These are phyloP conservation scores for Phlebopus sp. DNA, from an alignment of 1,284 basidiomycete species.

Conservation along the genomic window DNA sequence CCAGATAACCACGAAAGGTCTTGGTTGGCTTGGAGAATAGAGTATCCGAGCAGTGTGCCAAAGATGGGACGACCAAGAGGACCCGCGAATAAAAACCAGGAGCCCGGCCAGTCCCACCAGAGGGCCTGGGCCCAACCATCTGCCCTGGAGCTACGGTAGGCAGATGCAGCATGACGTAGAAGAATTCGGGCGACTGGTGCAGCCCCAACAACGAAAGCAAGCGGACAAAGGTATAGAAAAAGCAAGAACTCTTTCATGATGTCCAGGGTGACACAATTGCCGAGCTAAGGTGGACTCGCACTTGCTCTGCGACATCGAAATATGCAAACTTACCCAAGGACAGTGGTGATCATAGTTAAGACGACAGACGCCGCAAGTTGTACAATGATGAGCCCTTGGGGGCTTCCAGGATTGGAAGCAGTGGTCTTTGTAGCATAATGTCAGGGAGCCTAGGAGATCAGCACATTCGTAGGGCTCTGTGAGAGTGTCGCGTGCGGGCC, in stretches of 20 bases:
- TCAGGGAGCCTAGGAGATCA: conserved; percentile 36
- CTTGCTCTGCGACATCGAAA: background rate
- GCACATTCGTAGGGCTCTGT: conserved; percentile 44
- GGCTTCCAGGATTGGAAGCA: conserved; percentile 50
- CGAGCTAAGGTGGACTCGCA: conserved; percentile 35
- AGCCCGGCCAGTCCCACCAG: conserved; percentile 50
- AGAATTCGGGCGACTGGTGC: conserved; percentile 36
- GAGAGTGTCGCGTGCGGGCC: conserved; percentile 32
- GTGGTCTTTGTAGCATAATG: conserved; percentile 35
- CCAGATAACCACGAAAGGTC: conserved; percentile 11
- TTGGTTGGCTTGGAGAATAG: conserved; percentile 25
- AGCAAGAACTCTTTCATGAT: conserved; percentile 42
- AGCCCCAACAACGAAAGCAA: conserved; percentile 33
- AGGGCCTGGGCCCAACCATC: conserved; percentile 34
- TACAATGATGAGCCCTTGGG: conserved; percentile 51
- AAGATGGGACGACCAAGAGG: conserved; percentile 46
- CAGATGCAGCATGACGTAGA: conserved; percentile 30
- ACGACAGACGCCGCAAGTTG: conserved; percentile 47
- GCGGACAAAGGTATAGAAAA: conserved; percentile 37
- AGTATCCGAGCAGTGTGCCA: conserved; percentile 42
- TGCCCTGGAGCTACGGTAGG: conserved; percentile 35
- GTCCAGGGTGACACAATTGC: conserved; percentile 46
- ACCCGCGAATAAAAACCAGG: conserved; percentile 49
- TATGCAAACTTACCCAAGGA: conserved; percentile 43
- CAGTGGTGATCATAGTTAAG: conserved; percentile 56